Percentiles rank a stretch among this genome's conserved stretches.
Evolutionary conservation across 1,139 yeast species (phyloP).

Genomic region (Kodamaea arcana): DNA sequence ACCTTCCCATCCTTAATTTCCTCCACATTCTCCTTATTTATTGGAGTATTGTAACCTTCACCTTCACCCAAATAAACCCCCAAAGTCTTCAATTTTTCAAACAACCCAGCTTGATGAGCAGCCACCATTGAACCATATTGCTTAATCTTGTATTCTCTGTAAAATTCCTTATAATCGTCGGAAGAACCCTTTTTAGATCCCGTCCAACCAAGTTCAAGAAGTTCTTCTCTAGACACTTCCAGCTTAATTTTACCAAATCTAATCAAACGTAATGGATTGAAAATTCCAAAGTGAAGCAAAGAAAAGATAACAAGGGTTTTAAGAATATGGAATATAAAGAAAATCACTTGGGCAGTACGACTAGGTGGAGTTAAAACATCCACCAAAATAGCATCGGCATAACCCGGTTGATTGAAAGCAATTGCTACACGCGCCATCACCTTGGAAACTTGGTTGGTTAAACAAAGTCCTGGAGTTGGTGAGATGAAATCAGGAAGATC

Average conservation of each 20-base stretch:
- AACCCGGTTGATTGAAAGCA: constrained; percentile 27
- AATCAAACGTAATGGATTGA: constrained; percentile 58
- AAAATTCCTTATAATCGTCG: constrained; percentile 68
- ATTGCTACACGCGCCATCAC: constrained; percentile 30
- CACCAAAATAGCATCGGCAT: constrained; percentile 44
- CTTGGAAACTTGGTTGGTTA: constrained; percentile 61
- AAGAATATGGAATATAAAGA: constrained; percentile 66
- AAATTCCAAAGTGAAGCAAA: constrained; percentile 61
- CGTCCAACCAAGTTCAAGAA: constrained; percentile 83
- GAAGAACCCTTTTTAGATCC: constrained; percentile 73
- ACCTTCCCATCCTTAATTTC: constrained; percentile 30
- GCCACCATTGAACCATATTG: constrained; percentile 73
- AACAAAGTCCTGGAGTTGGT: constrained; percentile 88
- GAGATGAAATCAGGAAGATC: constrained; percentile 85
- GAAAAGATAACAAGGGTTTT: constrained; percentile 58
- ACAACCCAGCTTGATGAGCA: constrained; percentile 73
- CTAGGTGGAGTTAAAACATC: constrained; percentile 43
- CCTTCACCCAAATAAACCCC: constrained; percentile 65
- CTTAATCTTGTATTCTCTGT: constrained; percentile 61
- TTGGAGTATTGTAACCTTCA: constrained; percentile 77
- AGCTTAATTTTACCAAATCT: constrained; percentile 21
- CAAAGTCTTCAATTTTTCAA: constrained; percentile 54
- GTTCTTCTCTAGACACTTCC: constrained; percentile 49
- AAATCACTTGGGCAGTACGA: constrained; percentile 55
- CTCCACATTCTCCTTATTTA: constrained; percentile 25